Percentiles rank a stretch among this genome's conserved stretches.
phyloP scores from a whole-genome alignment of 768 basidiomycete species.

The Leccinum obscurum region DNA sequence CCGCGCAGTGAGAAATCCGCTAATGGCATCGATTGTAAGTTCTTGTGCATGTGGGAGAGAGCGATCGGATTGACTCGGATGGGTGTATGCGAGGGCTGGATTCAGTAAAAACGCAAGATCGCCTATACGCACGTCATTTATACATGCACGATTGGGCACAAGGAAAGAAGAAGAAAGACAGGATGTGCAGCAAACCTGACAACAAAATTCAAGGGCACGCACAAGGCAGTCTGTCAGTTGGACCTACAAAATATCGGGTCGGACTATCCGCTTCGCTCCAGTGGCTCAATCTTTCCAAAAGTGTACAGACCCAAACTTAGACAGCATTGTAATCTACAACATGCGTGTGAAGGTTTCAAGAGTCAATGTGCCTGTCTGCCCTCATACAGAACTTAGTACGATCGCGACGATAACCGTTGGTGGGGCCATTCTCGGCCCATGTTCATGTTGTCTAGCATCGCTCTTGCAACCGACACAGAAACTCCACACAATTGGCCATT shows the following conservation, averaged over 20 bases:
- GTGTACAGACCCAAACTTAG: conserved; percentile 5
- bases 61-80: conserved; percentile 4
- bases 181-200: conserved; percentile 3
- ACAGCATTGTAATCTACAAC: conserved; percentile 5
- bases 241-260: conserved; percentile 23
- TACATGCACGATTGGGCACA: conserved; percentile 5
- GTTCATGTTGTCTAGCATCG: neutral
- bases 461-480: neutral
- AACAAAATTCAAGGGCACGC: neutral
- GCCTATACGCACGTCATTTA: conserved; percentile 6
- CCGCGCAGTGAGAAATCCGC: conserved; percentile 14
- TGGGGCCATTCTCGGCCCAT: neutral
- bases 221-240: conserved; percentile 5
- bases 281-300: conserved; percentile 22
- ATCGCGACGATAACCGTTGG: too few relatives aligned
- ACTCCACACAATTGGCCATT: neutral
- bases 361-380: neutral
- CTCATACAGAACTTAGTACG: neutral
- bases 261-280: conserved; percentile 8
- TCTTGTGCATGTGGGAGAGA: too few relatives aligned
- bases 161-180: neutral
- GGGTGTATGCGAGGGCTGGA: conserved; percentile 4
- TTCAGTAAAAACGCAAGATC: neutral
- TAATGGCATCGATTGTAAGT: conserved; percentile 13
- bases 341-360: neutral